Evolutionary conservation across 495 filamentous ascomycete species (phyloP).

Genomic region (Penicillium flavigenum): DNA sequence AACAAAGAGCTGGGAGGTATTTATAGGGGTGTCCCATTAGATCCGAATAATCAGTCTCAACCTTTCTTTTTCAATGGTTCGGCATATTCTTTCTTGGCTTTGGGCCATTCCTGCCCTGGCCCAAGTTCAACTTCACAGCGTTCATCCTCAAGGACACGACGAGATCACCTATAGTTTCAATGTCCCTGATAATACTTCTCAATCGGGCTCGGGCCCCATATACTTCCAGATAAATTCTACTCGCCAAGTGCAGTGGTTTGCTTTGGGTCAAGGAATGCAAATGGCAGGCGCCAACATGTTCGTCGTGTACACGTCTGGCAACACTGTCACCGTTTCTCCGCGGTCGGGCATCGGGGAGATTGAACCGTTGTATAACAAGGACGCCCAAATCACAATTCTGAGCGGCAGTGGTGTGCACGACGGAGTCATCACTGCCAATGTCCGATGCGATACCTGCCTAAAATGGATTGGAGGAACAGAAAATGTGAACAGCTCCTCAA

Average conservation of each 20-base stretch:
- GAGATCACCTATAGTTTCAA: constrained; percentile 38
- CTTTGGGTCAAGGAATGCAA: constrained; percentile 57
- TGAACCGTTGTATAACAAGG: constrained; percentile 52
- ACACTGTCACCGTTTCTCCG: constrained; percentile 65
- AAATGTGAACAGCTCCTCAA: constrained; percentile 41
- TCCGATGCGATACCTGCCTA: constrained; percentile 58
- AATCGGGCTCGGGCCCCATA: constrained; percentile 40
- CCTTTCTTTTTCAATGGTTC: background rate
- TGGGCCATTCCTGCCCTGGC: constrained; percentile 17
- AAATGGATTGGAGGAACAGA: constrained; percentile 54
- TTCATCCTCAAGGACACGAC: constrained; percentile 24
- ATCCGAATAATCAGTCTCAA: background rate
- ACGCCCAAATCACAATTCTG: constrained; percentile 53
- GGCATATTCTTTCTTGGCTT: constrained; percentile 5
- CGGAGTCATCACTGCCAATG: constrained; percentile 61
- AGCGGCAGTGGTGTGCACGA: constrained; percentile 57
- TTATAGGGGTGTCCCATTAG: background rate
- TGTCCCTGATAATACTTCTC: constrained; percentile 31
- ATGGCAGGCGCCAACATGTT: constrained; percentile 71
- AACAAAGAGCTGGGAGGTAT: constrained; percentile 5
- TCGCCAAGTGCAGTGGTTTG: constrained; percentile 60
- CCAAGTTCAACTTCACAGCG: constrained; percentile 29
- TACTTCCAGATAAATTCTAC: constrained; percentile 68
- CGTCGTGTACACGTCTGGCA: constrained; percentile 60
- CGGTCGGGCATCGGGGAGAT: constrained; percentile 54